Percentiles rank a stretch among this genome's conserved stretches.
Conservation (phyloP, 306 rosid genomes). For the Castanospermum australe region DNA sequence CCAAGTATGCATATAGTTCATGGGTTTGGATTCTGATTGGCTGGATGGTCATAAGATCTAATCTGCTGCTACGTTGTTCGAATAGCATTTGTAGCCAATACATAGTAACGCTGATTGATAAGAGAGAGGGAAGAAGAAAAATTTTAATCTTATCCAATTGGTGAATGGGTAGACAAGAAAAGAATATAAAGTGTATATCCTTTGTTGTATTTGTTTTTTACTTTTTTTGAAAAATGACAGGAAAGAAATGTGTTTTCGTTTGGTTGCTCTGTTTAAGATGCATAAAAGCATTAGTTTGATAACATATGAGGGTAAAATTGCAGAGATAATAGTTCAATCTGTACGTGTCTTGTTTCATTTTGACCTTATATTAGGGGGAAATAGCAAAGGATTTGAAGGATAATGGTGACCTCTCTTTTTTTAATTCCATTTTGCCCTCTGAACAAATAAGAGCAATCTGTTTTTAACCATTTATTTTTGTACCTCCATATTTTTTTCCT, state of each 20-base stretch:
- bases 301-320: background rate
- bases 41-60: background rate
- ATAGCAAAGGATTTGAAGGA: background rate
- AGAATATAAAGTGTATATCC: no score
- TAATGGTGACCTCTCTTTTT: background rate
- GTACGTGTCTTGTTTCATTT: background rate
- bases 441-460: background rate
- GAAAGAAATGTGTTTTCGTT: background rate
- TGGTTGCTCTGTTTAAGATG: background rate
- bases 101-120: background rate
- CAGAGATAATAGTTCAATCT: background rate
- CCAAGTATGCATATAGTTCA: background rate
- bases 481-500: background rate
- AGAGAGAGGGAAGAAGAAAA: background rate
- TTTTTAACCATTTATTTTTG: background rate
- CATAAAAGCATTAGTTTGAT: background rate
- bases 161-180: background rate
- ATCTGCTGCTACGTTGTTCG: slow-evolving; percentile 15
- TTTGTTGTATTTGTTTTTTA: no score
- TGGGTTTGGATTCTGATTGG: background rate
- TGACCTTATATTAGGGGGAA: background rate
- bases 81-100: background rate
- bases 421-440: background rate
- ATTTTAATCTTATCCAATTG: background rate
- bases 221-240: background rate